phyloP scores from a whole-genome alignment of 805 yeast genomes.

The Ogataea paradorogensis region DNA sequence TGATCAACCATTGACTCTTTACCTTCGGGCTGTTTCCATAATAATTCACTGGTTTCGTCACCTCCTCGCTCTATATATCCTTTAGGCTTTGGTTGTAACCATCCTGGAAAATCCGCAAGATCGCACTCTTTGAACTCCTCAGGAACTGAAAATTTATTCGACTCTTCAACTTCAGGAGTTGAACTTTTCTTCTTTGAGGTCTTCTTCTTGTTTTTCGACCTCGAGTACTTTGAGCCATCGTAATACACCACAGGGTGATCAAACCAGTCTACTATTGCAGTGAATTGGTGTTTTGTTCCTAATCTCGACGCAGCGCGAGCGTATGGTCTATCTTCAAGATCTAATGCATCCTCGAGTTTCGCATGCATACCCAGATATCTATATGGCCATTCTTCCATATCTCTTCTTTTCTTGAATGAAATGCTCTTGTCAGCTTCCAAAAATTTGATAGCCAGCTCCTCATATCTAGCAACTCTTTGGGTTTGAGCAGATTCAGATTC shows the following conservation, averaged over 20 bases:
- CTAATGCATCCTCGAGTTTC: constrained; percentile 71
- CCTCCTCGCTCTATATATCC: constrained; percentile 87
- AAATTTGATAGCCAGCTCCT: constrained; percentile 53
- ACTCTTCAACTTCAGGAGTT: constrained; percentile 21
- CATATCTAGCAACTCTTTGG: constrained; percentile 47
- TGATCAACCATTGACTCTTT: constrained; percentile 34
- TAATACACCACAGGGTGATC: constrained; percentile 66
- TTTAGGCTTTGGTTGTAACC: constrained; percentile 76
- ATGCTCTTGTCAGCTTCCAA: constrained; percentile 42
- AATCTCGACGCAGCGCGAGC: constrained; percentile 77
- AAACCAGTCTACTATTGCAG: constrained; percentile 61
- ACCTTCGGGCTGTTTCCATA: constrained; percentile 57
- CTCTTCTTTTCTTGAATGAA: constrained; percentile 46
- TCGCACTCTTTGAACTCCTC: constrained; percentile 39
- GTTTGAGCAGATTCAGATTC: constrained; percentile 3
- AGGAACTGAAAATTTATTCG: constrained; percentile 38
- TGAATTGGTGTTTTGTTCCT: constrained; percentile 71
- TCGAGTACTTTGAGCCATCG: constrained; percentile 32
- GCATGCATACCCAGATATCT: constrained; percentile 77
- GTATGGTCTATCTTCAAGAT: constrained; percentile 71
- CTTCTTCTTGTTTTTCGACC: constrained; percentile 20
- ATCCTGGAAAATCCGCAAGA: constrained; percentile 55
- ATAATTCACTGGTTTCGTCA: constrained; percentile 57
- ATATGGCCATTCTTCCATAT: constrained; percentile 76
- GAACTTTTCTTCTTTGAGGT: constrained; percentile 28